phyloP scores from a whole-genome alignment of 208 protist genomes.

The Trypanosoma scelopori region DNA sequence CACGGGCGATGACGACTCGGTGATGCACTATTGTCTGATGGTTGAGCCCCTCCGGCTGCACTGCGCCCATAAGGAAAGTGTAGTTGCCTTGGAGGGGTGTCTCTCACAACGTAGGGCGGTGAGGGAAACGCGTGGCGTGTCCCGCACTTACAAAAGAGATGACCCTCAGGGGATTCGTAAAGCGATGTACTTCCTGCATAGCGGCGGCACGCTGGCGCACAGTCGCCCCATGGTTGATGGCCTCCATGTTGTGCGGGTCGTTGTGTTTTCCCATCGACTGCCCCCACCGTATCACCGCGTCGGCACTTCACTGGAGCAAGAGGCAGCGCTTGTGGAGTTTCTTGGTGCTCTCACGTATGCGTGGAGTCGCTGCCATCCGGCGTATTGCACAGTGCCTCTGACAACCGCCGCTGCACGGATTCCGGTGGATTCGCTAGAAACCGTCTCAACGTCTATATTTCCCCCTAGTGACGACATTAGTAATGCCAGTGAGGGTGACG shows the following conservation, averaged over 20 bases:
- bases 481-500: neutral
- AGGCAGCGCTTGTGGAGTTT: slow-evolving; percentile 19
- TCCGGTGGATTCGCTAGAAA: no score
- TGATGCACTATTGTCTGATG: neutral
- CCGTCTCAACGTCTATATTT: neutral
- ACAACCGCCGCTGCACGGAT: neutral
- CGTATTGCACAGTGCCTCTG: neutral
- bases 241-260: slow-evolving; percentile 11
- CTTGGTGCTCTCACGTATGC: slow-evolving; percentile 11
- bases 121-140: neutral
- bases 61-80: neutral
- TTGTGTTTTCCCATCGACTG: slow-evolving; percentile 3
- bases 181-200: slow-evolving; percentile 20
- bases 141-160: neutral
- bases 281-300: slow-evolving; percentile 15
- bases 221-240: slow-evolving; percentile 23
- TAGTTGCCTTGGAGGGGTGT: neutral
- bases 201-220: neutral
- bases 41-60: neutral
- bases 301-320: slow-evolving; percentile 15
- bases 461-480: neutral
- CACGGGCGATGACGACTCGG: neutral
- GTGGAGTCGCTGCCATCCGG: slow-evolving; percentile 18
- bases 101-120: neutral
- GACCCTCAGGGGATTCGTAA: slow-evolving; percentile 9